Base-by-base conservation (phyloP, 148 eudicot genomes). In the Vaccinium darrowii region DNA sequence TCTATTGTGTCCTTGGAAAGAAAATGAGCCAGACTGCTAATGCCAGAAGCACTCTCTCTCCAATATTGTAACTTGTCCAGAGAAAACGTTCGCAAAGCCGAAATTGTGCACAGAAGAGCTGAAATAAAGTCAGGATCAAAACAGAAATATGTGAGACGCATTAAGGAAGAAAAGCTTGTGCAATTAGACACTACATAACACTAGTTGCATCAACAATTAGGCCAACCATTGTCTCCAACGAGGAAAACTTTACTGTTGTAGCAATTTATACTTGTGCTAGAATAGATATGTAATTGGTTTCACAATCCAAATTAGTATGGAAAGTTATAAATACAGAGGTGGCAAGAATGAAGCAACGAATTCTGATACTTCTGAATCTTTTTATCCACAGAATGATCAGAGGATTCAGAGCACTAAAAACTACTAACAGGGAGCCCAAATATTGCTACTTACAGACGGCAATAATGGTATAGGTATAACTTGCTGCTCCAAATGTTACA, bases 31-130 rank as follows among this genome's bases (percentile, higher is more conserved):
- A 95, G 85, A 92, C 98, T 97, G 91, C 98, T 95, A 14, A 95
- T 95, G 79, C 99, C 99, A 86, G 99, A 91, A 75, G 98, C 93
- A 82, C 98, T 91, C 81, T 97, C 99, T 89, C 99, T 93, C 91
- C 93, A 85, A 84, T 93, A 95, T 57, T 97, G 99, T 90, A 97
- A 86, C 89, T 93, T 97, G 94, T 97, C 98, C 60, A 88, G 86
- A 30, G 98, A 89, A 90, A 97, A 97, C 76, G 99, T 85, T 86
- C 98, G 92, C 81, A 97, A 84, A 23, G 99, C 98, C 81, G 99
- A 92, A 81, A 97, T 90, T 92, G 94, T 97, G 89, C 99, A 95
- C 67, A 97, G 84, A 72, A 97, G 93, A 88, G 99, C 99, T 97
- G 99, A 85, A 57, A 54, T 81, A 53, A 13, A 60, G 4, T 79